Base-by-base conservation (phyloP, 2,329 filamentous ascomycete genomes). In the Aspergillus neoniger region DNA sequence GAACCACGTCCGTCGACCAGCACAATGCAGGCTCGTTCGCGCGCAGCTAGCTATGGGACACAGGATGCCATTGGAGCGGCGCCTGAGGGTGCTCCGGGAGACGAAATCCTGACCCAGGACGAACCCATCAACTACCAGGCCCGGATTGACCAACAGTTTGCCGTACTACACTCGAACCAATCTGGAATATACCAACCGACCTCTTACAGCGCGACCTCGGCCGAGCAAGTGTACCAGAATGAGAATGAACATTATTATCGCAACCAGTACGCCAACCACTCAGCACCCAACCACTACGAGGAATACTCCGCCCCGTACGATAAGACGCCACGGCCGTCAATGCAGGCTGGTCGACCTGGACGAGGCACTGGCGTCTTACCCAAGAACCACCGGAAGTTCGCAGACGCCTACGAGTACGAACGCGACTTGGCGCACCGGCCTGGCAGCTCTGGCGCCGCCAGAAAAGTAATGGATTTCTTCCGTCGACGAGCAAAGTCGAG, bases 381-480 rank as follows among this genome's bases (percentile, higher is more conserved):
- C 70, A 96, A 96, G 80, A 89, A 88, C 75, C 92, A 94, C 77
- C 87, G 92, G 59, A 88, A 86, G 66, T 96, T 99, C 69, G 88
- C 86, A 1, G 92, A 97, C 70, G 92, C 91, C 2, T 97, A 96
- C 74, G 92, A 96, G 62, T 85, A 88, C 63, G 89, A 91, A 67
- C 72, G 75, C 17, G 76, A 79, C 44, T 71, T 72, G 21, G 85
- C 86, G 53, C 86, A 88, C 55, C 88, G 92, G 70, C 88, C 88
- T 32, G 94, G 94, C 48, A 96, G 91, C 75, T 94, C 88, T 65
- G 91, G 91, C 59, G 91, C 92, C 3, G 92, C 93, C 14, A 89
- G 93, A 74, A 88, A 92, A 73, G 95, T 99, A 41, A 98, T 99
- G 93, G 94, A 99, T 79, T 96, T 98, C 77, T 99, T 99, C 82